phyloP scores from a whole-genome alignment of 2,329 filamentous ascomycete genomes.

The Venturia nashicola region DNA sequence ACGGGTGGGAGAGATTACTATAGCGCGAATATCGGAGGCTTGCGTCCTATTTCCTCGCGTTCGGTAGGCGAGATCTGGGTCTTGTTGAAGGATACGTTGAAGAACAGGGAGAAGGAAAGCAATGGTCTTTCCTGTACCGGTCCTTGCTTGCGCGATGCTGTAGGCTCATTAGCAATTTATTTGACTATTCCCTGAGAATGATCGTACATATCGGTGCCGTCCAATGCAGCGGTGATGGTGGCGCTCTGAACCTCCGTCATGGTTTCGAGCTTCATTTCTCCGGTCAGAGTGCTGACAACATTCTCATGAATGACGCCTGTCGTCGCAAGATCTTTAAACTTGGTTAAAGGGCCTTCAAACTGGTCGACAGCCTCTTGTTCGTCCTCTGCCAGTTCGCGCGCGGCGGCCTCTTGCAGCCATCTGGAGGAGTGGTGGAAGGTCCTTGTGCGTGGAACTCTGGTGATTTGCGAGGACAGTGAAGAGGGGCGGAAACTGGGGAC shows the following conservation, averaged over 20 bases:
- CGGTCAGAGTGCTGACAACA: constrained; percentile 56
- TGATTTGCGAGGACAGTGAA: neutral
- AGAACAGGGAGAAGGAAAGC: constrained; percentile 82
- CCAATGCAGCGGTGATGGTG: constrained; percentile 69
- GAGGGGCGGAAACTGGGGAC: constrained; percentile 1
- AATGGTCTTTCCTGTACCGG: constrained; percentile 91
- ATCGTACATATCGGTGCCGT: constrained; percentile 69
- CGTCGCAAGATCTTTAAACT: constrained; percentile 32
- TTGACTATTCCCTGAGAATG: neutral
- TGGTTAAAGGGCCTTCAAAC: constrained; percentile 22
- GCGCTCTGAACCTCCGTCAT: constrained; percentile 91
- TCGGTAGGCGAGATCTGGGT: constrained; percentile 46
- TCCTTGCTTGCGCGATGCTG: constrained; percentile 76
- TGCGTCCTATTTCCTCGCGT: constrained; percentile 35
- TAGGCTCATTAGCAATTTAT: constrained; percentile 17
- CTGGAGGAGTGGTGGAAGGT: neutral
- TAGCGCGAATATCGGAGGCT: constrained; percentile 42
- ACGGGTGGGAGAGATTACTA: constrained; percentile 51
- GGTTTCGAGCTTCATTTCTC: constrained; percentile 60
- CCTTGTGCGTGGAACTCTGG: neutral
- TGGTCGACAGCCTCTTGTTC: constrained; percentile 11
- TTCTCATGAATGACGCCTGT: constrained; percentile 45
- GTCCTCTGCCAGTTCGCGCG: neutral
- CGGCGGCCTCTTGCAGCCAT: constrained; percentile 3
- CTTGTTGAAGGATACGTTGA: constrained; percentile 59